Base-by-base conservation (phyloP, 1,284 basidiomycete species). In the Anthracocystis panici-leucophaei region DNA sequence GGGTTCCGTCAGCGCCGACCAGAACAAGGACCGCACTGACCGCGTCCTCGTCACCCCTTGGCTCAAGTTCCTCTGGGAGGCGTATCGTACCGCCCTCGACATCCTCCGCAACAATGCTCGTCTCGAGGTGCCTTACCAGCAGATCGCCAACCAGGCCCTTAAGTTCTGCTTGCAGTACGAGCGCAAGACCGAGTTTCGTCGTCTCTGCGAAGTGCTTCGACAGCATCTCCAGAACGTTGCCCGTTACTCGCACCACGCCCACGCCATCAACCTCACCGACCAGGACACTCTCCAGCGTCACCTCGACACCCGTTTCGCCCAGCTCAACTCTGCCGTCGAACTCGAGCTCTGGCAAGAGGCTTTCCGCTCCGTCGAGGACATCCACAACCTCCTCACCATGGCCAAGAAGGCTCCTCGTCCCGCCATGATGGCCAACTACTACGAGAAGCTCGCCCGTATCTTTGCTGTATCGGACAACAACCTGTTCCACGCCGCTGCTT, bases 281-380 rank as follows among this genome's bases (percentile, higher is more conserved):
- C 90, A 95, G 33, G 97, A 99, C 80, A 97, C 93, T 21, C 91
- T 99, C 49, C 93, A 97, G 85, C 94, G 94, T 80, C 94, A 98
- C 87, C 92, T 99, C 69, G 97, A 99, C 86, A 98, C 95, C 20
- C 94, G 97, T 66, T 98, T 99, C 86, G 92, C 94, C 38, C 96
- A 99, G 88, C 91, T 99, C 75, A 95, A 96, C 85, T 92, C 94
- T n/a, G 95, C 95, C 9, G 95, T 98, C 74, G 94, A 98, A 86
- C 91, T 99, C 74, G 97, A 99, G 87, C 90, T 99, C 52, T 99
- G 96, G 97, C 96, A 98, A 85, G 96, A 99, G 86, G 96, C 95
- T 5, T 99, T 98, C 90, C 92, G 97, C 68, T 95, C 94, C 49
- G 94, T 98, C 68, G 96, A 99, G 86, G 97, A 99, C 86, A 93